phyloP scores from a whole-genome alignment of 2,329 filamentous ascomycete species.

The Fusarium odoratissimum region DNA sequence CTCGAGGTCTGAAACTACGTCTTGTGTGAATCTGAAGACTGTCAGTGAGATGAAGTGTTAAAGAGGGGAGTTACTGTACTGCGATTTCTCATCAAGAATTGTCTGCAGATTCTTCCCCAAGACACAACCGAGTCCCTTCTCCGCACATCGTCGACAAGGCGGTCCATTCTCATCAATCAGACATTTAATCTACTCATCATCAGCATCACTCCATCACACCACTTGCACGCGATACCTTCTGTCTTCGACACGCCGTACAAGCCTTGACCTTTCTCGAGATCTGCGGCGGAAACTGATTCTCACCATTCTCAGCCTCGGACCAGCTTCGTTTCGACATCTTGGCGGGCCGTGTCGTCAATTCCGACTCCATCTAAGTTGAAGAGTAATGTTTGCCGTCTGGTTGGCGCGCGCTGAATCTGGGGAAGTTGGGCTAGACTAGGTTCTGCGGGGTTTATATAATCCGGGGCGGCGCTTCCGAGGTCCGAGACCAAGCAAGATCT shows the following conservation, averaged over 20 bases:
- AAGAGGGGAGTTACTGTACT: conserved; percentile 35
- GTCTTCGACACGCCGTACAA: conserved; percentile 52
- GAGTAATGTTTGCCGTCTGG: conserved; percentile 25
- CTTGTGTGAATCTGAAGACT: background rate
- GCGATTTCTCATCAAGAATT: conserved; percentile 52
- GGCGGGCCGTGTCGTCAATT: background rate
- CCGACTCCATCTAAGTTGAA: background rate
- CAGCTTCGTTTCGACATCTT: conserved; percentile 33
- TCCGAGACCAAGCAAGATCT: background rate
- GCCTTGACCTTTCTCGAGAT: conserved; percentile 54
- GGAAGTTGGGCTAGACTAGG: conserved; percentile 7
- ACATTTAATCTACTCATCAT: conserved; percentile 50
- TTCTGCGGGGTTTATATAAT: conserved; percentile 33
- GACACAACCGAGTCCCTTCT: conserved; percentile 50
- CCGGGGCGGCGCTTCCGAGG: conserved; percentile 11
- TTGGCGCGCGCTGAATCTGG: conserved; percentile 15
- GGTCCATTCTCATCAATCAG: conserved; percentile 52
- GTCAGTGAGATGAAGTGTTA: background rate
- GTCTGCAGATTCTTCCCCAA: conserved; percentile 54
- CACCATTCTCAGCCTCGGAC: conserved; percentile 22
- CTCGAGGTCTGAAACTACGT: conserved; percentile 16
- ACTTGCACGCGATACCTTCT: conserved; percentile 45
- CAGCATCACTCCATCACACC: background rate
- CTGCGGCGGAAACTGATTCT: conserved; percentile 23
- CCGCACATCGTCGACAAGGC: conserved; percentile 51